Evolutionary conservation across 148 eudicot genomes (phyloP).

Genomic region (Oxyria digyna): DNA sequence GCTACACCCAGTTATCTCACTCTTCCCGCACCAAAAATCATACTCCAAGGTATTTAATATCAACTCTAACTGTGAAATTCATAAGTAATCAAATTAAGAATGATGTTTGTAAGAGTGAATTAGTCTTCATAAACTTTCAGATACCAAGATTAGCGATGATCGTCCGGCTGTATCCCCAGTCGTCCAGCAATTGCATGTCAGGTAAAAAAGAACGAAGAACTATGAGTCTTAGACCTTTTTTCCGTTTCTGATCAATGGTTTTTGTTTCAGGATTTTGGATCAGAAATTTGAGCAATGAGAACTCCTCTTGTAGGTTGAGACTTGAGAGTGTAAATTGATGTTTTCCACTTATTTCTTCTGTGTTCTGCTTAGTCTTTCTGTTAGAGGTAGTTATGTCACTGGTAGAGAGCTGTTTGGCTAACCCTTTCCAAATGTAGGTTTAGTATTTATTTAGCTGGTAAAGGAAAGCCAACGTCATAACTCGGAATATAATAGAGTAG

Average conservation of each 20-base stretch:
- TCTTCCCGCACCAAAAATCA: background rate
- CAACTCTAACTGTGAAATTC: too few relatives aligned
- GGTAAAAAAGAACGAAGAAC: background rate
- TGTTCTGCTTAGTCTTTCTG: too few relatives aligned
- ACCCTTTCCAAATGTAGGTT: too few relatives aligned
- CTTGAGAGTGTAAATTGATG: background rate
- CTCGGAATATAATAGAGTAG: too few relatives aligned
- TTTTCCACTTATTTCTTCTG: too few relatives aligned
- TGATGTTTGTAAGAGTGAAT: background rate
- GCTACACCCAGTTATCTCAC: background rate
- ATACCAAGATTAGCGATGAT: background rate
- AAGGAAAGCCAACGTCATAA: too few relatives aligned
- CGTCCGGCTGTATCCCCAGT: background rate
- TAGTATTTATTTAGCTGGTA: too few relatives aligned
- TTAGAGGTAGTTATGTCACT: too few relatives aligned
- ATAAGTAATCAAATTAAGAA: background rate
- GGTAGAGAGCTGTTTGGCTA: too few relatives aligned
- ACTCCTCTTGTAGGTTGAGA: background rate
- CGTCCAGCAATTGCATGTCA: background rate
- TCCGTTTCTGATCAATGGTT: background rate
- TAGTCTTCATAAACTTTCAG: background rate
- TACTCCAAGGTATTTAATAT: background rate
- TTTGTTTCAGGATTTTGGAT: background rate
- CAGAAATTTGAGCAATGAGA: background rate
- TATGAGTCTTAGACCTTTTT: background rate